These are phyloP conservation scores for Coffea eugenioides DNA, from an alignment of 257 asterid genomes.

Conservation along the genomic window DNA sequence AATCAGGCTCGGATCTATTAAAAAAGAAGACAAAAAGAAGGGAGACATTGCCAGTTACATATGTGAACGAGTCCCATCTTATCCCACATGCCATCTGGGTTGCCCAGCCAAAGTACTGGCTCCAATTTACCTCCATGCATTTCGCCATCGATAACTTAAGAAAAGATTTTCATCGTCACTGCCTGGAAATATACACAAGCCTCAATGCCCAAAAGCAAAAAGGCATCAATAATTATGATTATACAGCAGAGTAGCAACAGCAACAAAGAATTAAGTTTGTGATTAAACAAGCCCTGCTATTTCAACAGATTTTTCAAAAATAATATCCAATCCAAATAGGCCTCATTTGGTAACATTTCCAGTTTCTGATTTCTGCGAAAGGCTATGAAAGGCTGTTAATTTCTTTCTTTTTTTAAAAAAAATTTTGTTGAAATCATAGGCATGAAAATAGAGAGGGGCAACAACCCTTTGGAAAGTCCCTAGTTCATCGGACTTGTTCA, in stretches of 20 bases:
- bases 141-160: neutral
- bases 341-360: too few species aligned
- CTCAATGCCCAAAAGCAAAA: neutral
- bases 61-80: neutral
- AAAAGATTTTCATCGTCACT: constrained; percentile 25
- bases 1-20: too few species aligned
- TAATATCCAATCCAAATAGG: too few species aligned
- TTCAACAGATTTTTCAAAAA: too few species aligned
- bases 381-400: constrained; percentile 29
- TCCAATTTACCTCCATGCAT: neutral
- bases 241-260: neutral
- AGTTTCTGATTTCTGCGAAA: neutral
- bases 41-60: constrained; percentile 4
- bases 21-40: neutral
- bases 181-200: neutral
- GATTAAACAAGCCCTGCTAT: too few species aligned
- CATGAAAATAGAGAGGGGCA: constrained; percentile 39
- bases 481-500: neutral
- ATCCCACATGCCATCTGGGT: constrained; percentile 4
- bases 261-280: neutral
- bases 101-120: constrained; percentile 8
- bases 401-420: neutral
- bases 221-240: neutral
- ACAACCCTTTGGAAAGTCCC: constrained; percentile 44
- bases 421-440: constrained; percentile 10